phyloP scores from a whole-genome alignment of 805 yeast species.

The Schizosaccharomyces octosporus region DNA sequence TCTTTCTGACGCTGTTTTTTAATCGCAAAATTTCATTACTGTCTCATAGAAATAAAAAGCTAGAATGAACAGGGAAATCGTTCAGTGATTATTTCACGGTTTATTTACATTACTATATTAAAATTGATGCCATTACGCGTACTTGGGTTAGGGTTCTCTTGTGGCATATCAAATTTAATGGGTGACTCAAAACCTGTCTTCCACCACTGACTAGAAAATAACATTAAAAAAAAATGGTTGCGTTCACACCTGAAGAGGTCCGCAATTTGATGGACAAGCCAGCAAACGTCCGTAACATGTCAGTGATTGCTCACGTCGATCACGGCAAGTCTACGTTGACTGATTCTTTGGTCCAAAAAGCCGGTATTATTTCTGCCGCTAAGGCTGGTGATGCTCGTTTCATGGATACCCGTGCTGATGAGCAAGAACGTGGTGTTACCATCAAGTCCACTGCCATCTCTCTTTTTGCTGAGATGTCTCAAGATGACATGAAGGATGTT shows the following conservation, averaged over 20 bases:
- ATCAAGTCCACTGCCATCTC: slow-evolving; percentile 98
- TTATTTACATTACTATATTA: too few relatives aligned
- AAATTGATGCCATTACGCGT: too few relatives aligned
- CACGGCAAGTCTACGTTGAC: slow-evolving; percentile 99
- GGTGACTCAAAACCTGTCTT: neutral
- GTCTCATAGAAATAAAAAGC: too few relatives aligned
- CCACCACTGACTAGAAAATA: neutral
- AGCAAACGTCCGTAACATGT: slow-evolving; percentile 99
- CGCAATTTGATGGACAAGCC: slow-evolving; percentile 98
- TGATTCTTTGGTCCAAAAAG: slow-evolving; percentile 95
- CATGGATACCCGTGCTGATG: slow-evolving; percentile 99
- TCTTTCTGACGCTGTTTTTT: too few relatives aligned
- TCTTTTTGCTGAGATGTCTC: slow-evolving; percentile 66
- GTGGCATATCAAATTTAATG: neutral
- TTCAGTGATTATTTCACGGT: too few relatives aligned
- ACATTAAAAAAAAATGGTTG: neutral
- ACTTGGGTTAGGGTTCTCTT: too few relatives aligned
- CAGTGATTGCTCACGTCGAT: slow-evolving; percentile 99
- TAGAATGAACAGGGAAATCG: too few relatives aligned
- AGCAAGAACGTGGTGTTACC: slow-evolving; percentile 99
- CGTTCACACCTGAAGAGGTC: slow-evolving; percentile 34
- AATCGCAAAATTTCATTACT: too few relatives aligned
- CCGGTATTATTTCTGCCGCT: slow-evolving; percentile 98
- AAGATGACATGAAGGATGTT: slow-evolving; percentile 69
- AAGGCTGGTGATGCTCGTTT: slow-evolving; percentile 99